phyloP scores from a whole-genome alignment of 208 protist genomes.

The Strigomonas galati region DNA sequence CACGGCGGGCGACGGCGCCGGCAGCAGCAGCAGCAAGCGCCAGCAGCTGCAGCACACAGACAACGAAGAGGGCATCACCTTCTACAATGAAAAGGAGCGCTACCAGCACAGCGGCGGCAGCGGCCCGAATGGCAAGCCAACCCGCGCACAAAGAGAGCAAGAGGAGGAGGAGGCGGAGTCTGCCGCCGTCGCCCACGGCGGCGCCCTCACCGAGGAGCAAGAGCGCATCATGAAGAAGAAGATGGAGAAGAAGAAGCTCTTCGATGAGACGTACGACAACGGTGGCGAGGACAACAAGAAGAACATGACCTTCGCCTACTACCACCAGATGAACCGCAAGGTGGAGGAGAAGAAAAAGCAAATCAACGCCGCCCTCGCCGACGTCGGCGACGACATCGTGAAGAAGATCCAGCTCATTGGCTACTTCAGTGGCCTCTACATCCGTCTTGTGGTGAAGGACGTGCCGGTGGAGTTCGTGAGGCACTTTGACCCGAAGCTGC shows the following conservation, averaged over 20 bases:
- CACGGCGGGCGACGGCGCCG: neutral
- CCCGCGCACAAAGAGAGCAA: slow-evolving; percentile 4
- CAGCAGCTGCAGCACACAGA: neutral
- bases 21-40: neutral
- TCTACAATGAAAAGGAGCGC: neutral
- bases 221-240: slow-evolving; percentile 80
- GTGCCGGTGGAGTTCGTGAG: slow-evolving; percentile 96
- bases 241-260: slow-evolving; percentile 90
- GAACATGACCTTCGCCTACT: slow-evolving; percentile 79
- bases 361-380: slow-evolving; percentile 75
- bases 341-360: slow-evolving; percentile 84
- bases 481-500: slow-evolving; percentile 85
- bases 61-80: slow-evolving; percentile 7
- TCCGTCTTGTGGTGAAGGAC: slow-evolving; percentile 93
- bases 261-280: slow-evolving; percentile 82
- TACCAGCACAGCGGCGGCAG: neutral
- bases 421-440: slow-evolving; percentile 95
- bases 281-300: slow-evolving; percentile 48
- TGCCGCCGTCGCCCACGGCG: slow-evolving; percentile 39
- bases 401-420: slow-evolving; percentile 89
- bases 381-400: slow-evolving; percentile 77
- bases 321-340: slow-evolving; percentile 66
- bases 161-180: slow-evolving; percentile 19
- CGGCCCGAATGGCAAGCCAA: neutral
- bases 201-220: slow-evolving; percentile 66